phyloP scores from a whole-genome alignment of 179 eudicot species.

The Amaranthus tricolor region DNA sequence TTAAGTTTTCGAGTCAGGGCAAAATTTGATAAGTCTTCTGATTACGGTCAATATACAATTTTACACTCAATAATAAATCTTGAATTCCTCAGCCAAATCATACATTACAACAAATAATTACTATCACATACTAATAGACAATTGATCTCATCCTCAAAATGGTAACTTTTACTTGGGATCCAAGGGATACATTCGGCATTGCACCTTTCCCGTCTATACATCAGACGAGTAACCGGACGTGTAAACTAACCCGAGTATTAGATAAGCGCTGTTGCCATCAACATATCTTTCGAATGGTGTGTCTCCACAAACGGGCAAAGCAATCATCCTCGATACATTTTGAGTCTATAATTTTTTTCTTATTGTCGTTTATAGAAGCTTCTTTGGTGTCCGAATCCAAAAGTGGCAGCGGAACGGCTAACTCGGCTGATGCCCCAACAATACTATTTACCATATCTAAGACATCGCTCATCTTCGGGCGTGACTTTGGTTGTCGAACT shows the following conservation, averaged over 20 bases:
- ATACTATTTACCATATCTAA: constrained; percentile 61
- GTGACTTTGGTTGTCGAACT: constrained; percentile 58
- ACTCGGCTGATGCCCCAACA: constrained; percentile 46
- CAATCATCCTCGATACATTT: constrained; percentile 25
- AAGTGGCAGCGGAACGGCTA: constrained; percentile 35
- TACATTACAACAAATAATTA: constrained; percentile 10
- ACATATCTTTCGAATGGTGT: constrained; percentile 15
- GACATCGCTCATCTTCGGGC: constrained; percentile 94
- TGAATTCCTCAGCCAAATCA: neutral
- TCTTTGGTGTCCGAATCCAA: constrained; percentile 23
- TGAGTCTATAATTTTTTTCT: constrained; percentile 16
- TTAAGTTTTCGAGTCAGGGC: too few relatives aligned
- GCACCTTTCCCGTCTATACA: neutral
- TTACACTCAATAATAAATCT: constrained; percentile 7
- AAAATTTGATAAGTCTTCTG: too few relatives aligned
- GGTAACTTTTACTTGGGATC: neutral
- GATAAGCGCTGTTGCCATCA: neutral
- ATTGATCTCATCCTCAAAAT: neutral
- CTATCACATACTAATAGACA: constrained; percentile 3
- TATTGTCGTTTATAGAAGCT: constrained; percentile 13
- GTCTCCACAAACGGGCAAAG: constrained; percentile 36
- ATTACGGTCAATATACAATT: constrained; percentile 9
- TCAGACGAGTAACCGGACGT: too few relatives aligned
- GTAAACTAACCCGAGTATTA: neutral
- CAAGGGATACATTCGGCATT: too few relatives aligned